Evolutionary conservation across 768 basidiomycete genomes (phyloP), one percentile per base, ranked within the genome.

Genomic region (Lyophyllum shimeji): DNA sequence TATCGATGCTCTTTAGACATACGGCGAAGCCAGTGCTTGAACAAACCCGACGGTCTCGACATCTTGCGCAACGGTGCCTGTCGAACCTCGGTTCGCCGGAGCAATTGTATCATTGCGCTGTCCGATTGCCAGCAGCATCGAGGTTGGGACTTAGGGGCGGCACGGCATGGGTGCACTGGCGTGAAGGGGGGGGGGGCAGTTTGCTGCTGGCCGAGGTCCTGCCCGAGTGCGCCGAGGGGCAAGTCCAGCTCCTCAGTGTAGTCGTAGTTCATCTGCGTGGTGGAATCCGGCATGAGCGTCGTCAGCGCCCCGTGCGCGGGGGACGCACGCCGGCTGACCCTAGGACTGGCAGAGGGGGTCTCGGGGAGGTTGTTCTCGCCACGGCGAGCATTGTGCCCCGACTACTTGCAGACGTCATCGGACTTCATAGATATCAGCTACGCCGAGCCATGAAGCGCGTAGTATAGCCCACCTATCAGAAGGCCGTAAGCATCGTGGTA

Each of bases 391-490:
- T 93, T 90, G 61, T 92, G 90, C 1, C 91, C 78, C 1, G 91
- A 90, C 39, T 91, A 85, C 67, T 93, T 93, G 58, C 91, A 88
- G 61, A 94, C 91, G 33, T 92, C 85, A 60, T 94, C 92, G 3
- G 90, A 92, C 68, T 93, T 93, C 91, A 94, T 93, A 7, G 89
- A 90, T 58, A 93, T 90, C 1, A 91, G 92, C 23, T 91, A 85
- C 1, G 88, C 85, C 18, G 90, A 86, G 17, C 92, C 91, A 68
- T 93, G 90, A 1, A 93, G 75, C 69, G 93, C 93, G 73, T 90
- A 90, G 65, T 93, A 93, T 7, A 93, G 69, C 4, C 90, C 90
- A 93, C 29, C 90, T 92, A 56, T 54, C 55, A 21, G 46, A 54
- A 42, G 51, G 31, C 21, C 21, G 34, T 47, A 39, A 46, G 40